Base-by-base conservation (phyloP, 1,284 basidiomycete species). In the Boletellus sp. region DNA sequence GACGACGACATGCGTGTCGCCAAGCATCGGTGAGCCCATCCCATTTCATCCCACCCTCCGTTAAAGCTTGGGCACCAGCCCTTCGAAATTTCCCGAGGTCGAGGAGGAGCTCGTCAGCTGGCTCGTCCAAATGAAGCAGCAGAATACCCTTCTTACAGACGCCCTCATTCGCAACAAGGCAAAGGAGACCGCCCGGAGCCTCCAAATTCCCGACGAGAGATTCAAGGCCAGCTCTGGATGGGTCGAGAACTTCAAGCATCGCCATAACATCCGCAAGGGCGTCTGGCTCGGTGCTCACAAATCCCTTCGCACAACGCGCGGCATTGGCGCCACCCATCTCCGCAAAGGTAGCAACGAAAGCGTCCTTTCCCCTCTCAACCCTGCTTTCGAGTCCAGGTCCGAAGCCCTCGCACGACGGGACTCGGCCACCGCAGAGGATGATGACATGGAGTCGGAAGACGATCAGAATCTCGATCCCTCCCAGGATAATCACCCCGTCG, bases 201-300 rank as follows among this genome's bases (percentile, higher is more conserved):
- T 85, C 47, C 73, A 78, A 53, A 82, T 82, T 58, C 63, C 78
- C 41, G 77, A 84, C 46, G 85, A 89, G 54, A 81, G 83, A 65
- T 95, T 95, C 81, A 95, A 93, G 71, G 92, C 90, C 22, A 91
- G 86, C 58, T 83, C 86, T 18, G 91, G 91, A 5, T 95, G 92
- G 92, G 79, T 95, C 51, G 91, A 94, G 63, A 92, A 91, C 68
- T 95, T 93, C 77, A 93, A 93, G 70, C 79, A 84, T 59, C 83
- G 92, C 37, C 80, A 86, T 61, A 80, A 80, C 48, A 88, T 93
- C 53, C 77, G 80, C 32, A 81, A 81, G 26, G 86, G 86, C 0
- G 74, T 80, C 19, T 88, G 80, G 78, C 66, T 72, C 22, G 79
- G 79, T 61, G 51, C 65, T 54, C 62, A 65, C 60, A 59, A 67